phyloP scores from a whole-genome alignment of 1,284 basidiomycete genomes.

The Tilletia walkeri region DNA sequence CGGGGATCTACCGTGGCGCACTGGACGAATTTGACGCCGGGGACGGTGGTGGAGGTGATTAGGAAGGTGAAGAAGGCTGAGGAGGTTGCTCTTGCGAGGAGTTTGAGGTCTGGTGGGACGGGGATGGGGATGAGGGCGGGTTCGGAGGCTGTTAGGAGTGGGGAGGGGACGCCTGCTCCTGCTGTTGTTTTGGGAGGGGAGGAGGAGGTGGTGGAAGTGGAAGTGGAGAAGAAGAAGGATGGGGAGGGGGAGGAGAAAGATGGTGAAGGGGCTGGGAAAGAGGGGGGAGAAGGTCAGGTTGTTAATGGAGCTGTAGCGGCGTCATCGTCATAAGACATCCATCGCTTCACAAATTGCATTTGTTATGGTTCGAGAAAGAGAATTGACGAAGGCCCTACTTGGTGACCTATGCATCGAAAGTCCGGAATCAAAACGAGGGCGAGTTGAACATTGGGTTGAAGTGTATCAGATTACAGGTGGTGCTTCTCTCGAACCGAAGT shows the following conservation, averaged over 20 bases:
- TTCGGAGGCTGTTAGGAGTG: too few species aligned
- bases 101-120: background rate
- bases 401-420: background rate
- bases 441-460: background rate
- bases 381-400: too few species aligned
- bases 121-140: too few species aligned
- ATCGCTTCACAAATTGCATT: too few species aligned
- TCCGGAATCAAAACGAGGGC: background rate
- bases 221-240: conserved; percentile 14
- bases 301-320: too few species aligned
- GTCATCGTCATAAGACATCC: too few species aligned
- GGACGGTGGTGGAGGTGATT: background rate
- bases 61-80: background rate
- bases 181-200: background rate
- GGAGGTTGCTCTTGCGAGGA: too few species aligned
- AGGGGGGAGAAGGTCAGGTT: too few species aligned
- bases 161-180: too few species aligned
- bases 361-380: too few species aligned
- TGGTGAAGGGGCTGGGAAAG: background rate
- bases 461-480: too few species aligned
- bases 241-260: conserved; percentile 9
- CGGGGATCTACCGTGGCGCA: background rate
- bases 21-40: background rate
- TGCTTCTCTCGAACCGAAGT: too few species aligned
- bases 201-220: background rate